Evolutionary conservation across 768 basidiomycete species (phyloP).

Genomic region (Suillus occidentalis): DNA sequence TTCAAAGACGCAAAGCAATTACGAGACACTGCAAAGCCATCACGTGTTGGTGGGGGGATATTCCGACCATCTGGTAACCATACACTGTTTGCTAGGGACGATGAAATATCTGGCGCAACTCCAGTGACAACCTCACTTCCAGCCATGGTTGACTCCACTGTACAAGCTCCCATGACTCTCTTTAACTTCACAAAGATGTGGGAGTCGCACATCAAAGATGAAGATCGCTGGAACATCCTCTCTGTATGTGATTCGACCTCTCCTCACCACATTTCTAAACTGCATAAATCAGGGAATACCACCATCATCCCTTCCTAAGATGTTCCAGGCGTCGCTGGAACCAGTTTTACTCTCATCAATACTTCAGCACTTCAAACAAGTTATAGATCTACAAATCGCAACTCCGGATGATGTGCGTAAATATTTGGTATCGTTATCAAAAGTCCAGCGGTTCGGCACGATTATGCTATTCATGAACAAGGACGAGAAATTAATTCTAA

Average conservation of each 20-base stretch:
- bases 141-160: slow-evolving; percentile 5
- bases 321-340: slow-evolving; percentile 74
- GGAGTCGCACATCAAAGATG: slow-evolving; percentile 41
- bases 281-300: slow-evolving; percentile 46
- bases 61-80: slow-evolving; percentile 64
- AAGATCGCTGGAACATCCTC: slow-evolving; percentile 58
- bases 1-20: slow-evolving; percentile 62
- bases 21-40: slow-evolving; percentile 45
- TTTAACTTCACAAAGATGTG: slow-evolving; percentile 67
- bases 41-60: slow-evolving; percentile 67
- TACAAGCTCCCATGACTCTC: slow-evolving; percentile 43
- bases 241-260: slow-evolving; percentile 41
- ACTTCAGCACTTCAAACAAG: slow-evolving; percentile 46
- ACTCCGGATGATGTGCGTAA: slow-evolving; percentile 29
- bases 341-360: slow-evolving; percentile 59
- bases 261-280: neutral
- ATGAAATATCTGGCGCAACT: slow-evolving; percentile 9
- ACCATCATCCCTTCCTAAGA: slow-evolving; percentile 51
- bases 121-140: slow-evolving; percentile 3
- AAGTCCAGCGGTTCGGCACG: slow-evolving; percentile 62
- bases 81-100: slow-evolving; percentile 49
- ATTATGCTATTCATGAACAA: slow-evolving; percentile 62
- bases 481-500: slow-evolving; percentile 50
- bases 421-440: slow-evolving; percentile 54
- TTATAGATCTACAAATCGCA: slow-evolving; percentile 23